Conservation (phyloP, 306 rosid genomes). For the Mimosa pudica region DNA sequence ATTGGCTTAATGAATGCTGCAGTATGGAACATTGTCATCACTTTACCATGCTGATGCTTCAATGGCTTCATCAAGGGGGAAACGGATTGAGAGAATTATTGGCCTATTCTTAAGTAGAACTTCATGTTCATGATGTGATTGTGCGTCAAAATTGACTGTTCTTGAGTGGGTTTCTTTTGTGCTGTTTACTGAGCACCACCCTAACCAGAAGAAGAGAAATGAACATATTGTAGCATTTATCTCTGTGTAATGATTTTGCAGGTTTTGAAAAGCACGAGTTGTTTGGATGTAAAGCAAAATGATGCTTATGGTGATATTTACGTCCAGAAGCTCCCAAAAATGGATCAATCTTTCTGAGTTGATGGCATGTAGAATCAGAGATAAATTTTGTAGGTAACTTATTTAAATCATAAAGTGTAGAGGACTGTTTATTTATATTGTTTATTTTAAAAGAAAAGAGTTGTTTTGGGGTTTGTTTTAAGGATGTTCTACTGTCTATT, state of each 20-base stretch:
- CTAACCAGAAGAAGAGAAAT: neutral
- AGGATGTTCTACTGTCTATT: conserved; percentile 12
- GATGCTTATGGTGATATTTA: conserved; percentile 62
- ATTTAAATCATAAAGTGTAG: conserved; percentile 24
- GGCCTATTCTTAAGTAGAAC: conserved; percentile 9
- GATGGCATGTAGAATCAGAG: conserved; percentile 18
- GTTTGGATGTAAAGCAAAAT: conserved; percentile 67
- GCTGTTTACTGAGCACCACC: conserved; percentile 6
- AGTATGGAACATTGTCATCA: conserved; percentile 8
- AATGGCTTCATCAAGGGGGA: neutral
- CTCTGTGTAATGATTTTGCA: conserved; percentile 42
- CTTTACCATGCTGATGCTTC: conserved; percentile 8
- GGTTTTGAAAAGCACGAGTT: conserved; percentile 70
- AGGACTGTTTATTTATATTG: conserved; percentile 1
- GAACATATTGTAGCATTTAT: conserved; percentile 20
- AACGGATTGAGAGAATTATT: neutral
- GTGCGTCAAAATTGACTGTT: neutral
- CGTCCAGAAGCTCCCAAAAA: conserved; percentile 46
- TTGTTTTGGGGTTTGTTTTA: neutral
- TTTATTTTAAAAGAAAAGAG: neutral
- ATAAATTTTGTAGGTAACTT: neutral
- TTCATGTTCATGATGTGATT: conserved; percentile 14
- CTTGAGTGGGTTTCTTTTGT: neutral
- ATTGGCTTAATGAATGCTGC: neutral
- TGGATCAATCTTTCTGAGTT: conserved; percentile 51